These are phyloP conservation scores for Alternaria sp. DNA, from an alignment of 2,329 filamentous ascomycete genomes.

Conservation along the genomic window DNA sequence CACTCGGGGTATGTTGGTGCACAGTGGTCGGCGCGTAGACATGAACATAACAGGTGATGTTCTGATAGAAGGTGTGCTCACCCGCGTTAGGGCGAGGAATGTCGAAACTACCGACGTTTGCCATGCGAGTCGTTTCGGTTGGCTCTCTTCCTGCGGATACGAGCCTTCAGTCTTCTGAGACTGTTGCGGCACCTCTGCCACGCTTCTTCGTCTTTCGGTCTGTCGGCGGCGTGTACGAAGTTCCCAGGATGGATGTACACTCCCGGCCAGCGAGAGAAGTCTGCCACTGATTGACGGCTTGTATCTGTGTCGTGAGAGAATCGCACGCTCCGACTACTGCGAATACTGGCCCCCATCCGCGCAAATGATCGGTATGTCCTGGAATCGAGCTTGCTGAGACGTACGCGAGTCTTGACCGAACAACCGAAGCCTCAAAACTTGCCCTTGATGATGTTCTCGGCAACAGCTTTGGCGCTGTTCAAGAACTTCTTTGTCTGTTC, in stretches of 20 bases:
- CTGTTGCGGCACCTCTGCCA: conserved; percentile 28
- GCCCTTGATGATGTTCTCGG: not conserved
- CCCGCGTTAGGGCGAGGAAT: conserved; percentile 6
- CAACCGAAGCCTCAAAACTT: not conserved
- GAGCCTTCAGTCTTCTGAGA: conserved; percentile 16
- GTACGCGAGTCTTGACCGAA: not conserved
- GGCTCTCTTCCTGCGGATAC: not conserved
- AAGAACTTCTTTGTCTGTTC: not conserved
- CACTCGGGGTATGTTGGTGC: not conserved
- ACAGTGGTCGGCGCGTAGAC: conserved; percentile 19
- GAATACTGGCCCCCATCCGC: not conserved
- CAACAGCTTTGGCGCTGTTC: not conserved
- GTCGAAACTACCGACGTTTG: conserved; percentile 7
- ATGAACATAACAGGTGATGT: conserved; percentile 15
- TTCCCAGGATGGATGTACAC: conserved; percentile 32
- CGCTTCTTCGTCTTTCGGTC: conserved; percentile 19
- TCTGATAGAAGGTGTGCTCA: conserved; percentile 3
- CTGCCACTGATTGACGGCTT: not conserved
- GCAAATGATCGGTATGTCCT: not conserved
- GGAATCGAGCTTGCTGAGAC: not conserved
- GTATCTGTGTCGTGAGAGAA: conserved; percentile 1
- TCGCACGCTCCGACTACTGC: conserved; percentile 8
- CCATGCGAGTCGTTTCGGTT: conserved; percentile 5
- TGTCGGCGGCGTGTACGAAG: conserved; percentile 22
- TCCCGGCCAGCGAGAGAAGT: conserved; percentile 29